A percentile compares a stretch with the other conserved stretches of the same genome.
Evolutionary conservation across 2,329 filamentous ascomycete species (phyloP).

Genomic region (Magnaporthiopsis poae): DNA sequence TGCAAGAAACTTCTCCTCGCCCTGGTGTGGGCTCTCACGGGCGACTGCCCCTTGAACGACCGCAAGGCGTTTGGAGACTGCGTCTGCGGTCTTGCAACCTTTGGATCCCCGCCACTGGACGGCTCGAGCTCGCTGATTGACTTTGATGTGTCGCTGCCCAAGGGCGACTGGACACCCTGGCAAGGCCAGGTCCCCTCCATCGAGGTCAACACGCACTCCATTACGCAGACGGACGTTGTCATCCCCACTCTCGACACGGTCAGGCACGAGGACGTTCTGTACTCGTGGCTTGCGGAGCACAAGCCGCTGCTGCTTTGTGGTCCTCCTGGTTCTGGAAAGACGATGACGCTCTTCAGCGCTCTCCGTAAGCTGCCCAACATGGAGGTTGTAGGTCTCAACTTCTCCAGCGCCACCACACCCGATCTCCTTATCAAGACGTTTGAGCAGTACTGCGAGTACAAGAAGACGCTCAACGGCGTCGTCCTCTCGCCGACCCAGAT

Average conservation of each 20-base stretch:
- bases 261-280: constrained; percentile 95
- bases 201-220: constrained; percentile 95
- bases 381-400: constrained; percentile 98
- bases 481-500: constrained; percentile 94
- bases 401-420: constrained; percentile 95
- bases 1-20: constrained; percentile 90
- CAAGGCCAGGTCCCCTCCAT: constrained; percentile 87
- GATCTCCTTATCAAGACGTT: constrained; percentile 98
- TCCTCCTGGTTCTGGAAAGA: constrained; percentile 96
- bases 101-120: constrained; percentile 72
- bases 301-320: constrained; percentile 94
- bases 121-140: constrained; percentile 83
- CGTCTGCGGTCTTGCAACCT: constrained; percentile 70
- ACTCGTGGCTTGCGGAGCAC: constrained; percentile 98
- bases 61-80: constrained; percentile 84
- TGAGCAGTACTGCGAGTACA: constrained; percentile 98
- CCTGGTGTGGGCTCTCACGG: constrained; percentile 89
- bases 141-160: constrained; percentile 80
- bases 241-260: constrained; percentile 97
- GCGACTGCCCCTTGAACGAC: constrained; percentile 81
- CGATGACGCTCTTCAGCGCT: constrained; percentile 97
- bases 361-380: constrained; percentile 94
- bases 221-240: constrained; percentile 95
- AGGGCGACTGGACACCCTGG: constrained; percentile 84
- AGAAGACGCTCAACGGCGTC: constrained; percentile 93